Conservation (phyloP, 1,284 basidiomycete species). For the Psilocybe mexicana region DNA sequence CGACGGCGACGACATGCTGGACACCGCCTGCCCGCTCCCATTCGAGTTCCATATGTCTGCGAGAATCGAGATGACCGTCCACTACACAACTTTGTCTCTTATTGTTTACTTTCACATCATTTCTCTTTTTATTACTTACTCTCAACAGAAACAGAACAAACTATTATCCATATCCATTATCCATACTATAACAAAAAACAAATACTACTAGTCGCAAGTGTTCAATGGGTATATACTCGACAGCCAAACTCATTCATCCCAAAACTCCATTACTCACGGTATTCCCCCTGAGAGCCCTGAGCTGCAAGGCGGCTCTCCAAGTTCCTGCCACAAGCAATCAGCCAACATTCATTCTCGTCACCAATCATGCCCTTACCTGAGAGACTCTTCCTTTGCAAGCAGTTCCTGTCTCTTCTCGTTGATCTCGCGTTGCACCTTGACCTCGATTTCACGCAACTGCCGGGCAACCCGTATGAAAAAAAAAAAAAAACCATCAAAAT, state of each 20-base stretch:
- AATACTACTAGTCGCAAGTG: slow-evolving; percentile 12
- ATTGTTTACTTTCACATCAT: slow-evolving; percentile 18
- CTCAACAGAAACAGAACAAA: slow-evolving; percentile 7
- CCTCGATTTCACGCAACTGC: slow-evolving; percentile 94
- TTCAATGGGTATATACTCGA: slow-evolving; percentile 23
- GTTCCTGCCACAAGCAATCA: slow-evolving; percentile 52
- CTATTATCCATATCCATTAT: slow-evolving; percentile 10
- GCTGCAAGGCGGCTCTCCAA: slow-evolving; percentile 88
- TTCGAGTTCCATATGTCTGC: slow-evolving; percentile 51
- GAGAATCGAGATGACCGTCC: slow-evolving; percentile 10
- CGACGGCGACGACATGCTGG: slow-evolving; percentile 22
- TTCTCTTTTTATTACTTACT: too few species aligned
- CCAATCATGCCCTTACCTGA: slow-evolving; percentile 52
- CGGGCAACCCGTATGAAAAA: slow-evolving; percentile 15
- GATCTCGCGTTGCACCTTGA: slow-evolving; percentile 98
- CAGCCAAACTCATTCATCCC: slow-evolving; percentile 1
- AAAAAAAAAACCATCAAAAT: not conserved
- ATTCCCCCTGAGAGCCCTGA: slow-evolving; percentile 72
- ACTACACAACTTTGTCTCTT: slow-evolving; percentile 6
- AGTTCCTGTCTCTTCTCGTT: slow-evolving; percentile 98
- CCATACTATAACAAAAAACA: slow-evolving; percentile 21
- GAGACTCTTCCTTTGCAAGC: slow-evolving; percentile 89
- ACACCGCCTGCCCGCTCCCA: slow-evolving; percentile 44
- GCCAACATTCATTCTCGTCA: slow-evolving; percentile 8
- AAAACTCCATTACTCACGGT: slow-evolving; percentile 46